A percentile compares a stretch with the other conserved stretches of the same genome.
phyloP scores from a whole-genome alignment of 768 basidiomycete genomes.

The Artomyces pyxidatus region DNA sequence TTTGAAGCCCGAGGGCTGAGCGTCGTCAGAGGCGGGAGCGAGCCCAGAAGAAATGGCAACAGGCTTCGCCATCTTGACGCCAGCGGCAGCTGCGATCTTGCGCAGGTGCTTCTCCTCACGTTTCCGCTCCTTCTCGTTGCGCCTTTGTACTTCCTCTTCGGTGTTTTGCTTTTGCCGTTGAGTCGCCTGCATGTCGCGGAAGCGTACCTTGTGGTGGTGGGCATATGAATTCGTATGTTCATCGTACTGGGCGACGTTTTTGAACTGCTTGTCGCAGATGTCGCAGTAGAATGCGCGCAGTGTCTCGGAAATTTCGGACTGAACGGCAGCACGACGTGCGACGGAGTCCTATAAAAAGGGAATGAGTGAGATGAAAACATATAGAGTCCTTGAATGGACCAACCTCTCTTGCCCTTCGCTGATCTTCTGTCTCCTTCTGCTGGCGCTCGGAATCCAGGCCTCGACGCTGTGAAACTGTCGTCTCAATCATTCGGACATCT shows the following conservation, averaged over 20 bases:
- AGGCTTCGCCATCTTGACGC: slow-evolving; percentile 50
- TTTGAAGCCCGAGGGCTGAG: slow-evolving; percentile 28
- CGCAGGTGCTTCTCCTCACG: slow-evolving; percentile 80
- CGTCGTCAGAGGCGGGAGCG: slow-evolving; percentile 7
- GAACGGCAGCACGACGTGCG: slow-evolving; percentile 56
- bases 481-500: slow-evolving; percentile 78
- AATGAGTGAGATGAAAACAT: neutral
- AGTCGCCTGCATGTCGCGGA: slow-evolving; percentile 74
- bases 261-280: slow-evolving; percentile 83
- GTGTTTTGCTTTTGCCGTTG: slow-evolving; percentile 47
- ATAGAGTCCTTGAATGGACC: slow-evolving; percentile 5
- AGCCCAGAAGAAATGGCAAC: slow-evolving; percentile 20
- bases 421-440: slow-evolving; percentile 71
- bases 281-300: slow-evolving; percentile 73
- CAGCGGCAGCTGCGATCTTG: slow-evolving; percentile 76
- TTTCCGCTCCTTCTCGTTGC: slow-evolving; percentile 80
- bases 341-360: slow-evolving; percentile 42
- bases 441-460: slow-evolving; percentile 77
- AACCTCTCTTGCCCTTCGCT: slow-evolving; percentile 68
- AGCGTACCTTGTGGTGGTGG: slow-evolving; percentile 78
- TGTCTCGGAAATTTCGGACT: slow-evolving; percentile 58
- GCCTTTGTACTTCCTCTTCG: slow-evolving; percentile 60
- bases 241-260: slow-evolving; percentile 79
- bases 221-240: slow-evolving; percentile 88
- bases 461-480: slow-evolving; percentile 75